phyloP scores from a whole-genome alignment of 305 asterid genomes.

The Coffea humblotiana region DNA sequence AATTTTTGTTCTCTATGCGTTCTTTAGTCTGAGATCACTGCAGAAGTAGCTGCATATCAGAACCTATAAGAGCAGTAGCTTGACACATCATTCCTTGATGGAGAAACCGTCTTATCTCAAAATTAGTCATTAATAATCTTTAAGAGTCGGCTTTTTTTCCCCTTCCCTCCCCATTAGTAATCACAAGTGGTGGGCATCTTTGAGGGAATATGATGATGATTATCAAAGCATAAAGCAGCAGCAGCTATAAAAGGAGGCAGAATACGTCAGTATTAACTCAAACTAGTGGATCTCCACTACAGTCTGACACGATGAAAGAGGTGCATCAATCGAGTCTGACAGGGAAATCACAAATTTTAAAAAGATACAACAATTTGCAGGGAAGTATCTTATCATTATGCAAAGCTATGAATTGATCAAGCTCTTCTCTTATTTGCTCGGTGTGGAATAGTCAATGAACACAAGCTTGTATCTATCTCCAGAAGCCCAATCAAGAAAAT shows the following conservation, averaged over 20 bases:
- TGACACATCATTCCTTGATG: not conserved
- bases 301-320: not conserved
- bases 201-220: not conserved
- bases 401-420: not conserved
- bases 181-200: not conserved
- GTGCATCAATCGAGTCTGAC: not conserved
- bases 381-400: not conserved
- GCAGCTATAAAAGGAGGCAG: not conserved
- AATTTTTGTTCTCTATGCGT: not conserved
- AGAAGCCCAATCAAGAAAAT: too few species aligned
- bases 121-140: not conserved
- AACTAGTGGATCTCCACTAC: not conserved
- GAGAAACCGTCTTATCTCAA: not conserved
- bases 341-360: not conserved
- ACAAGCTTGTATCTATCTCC: not conserved
- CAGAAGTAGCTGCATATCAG: not conserved
- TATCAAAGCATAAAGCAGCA: not conserved
- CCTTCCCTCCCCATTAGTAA: too few species aligned
- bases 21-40: not conserved
- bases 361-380: not conserved
- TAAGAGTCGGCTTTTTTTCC: not conserved
- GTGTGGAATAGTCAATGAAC: not conserved
- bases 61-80: not conserved
- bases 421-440: not conserved
- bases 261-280: not conserved